phyloP scores from a whole-genome alignment of 768 basidiomycete genomes.

The Brasilioporus rufonigricans region DNA sequence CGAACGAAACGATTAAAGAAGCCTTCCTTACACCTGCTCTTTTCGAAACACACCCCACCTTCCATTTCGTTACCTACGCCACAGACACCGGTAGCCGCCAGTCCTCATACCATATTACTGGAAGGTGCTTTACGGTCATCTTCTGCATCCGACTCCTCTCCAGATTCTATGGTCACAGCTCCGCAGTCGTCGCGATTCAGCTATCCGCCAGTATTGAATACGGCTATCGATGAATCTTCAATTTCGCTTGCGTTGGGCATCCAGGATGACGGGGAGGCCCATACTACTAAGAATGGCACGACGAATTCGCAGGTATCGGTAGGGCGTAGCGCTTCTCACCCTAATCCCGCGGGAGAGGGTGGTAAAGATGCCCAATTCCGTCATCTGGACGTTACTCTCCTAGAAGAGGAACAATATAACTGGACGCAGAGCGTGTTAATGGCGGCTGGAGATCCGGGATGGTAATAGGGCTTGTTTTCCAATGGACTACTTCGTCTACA shows the following conservation, averaged over 20 bases:
- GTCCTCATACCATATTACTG: conserved; percentile 8
- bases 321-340: background rate
- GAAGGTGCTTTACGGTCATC: conserved; percentile 26
- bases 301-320: conserved; percentile 22
- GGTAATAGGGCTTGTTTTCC: conserved; percentile 22
- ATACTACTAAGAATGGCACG: conserved; percentile 9
- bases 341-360: conserved; percentile 20
- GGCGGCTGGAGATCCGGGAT: conserved; percentile 55
- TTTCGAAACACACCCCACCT: conserved; percentile 61
- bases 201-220: conserved; percentile 58
- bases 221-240: conserved; percentile 57
- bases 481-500: conserved; percentile 15
- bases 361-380: conserved; percentile 22
- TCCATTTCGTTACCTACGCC: conserved; percentile 36
- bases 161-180: conserved; percentile 53
- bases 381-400: conserved; percentile 26
- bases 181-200: conserved; percentile 47
- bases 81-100: conserved; percentile 24
- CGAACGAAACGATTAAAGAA: conserved; percentile 49
- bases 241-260: conserved; percentile 37
- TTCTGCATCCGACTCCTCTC: conserved; percentile 33
- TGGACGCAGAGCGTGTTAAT: conserved; percentile 75
- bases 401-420: conserved; percentile 51
- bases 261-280: conserved; percentile 29
- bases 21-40: conserved; percentile 66